Percentiles rank a stretch among this genome's conserved stretches.
These are phyloP conservation scores for Venturia asperata DNA, from an alignment of 2,329 filamentous ascomycete genomes.

Conservation along the genomic window DNA sequence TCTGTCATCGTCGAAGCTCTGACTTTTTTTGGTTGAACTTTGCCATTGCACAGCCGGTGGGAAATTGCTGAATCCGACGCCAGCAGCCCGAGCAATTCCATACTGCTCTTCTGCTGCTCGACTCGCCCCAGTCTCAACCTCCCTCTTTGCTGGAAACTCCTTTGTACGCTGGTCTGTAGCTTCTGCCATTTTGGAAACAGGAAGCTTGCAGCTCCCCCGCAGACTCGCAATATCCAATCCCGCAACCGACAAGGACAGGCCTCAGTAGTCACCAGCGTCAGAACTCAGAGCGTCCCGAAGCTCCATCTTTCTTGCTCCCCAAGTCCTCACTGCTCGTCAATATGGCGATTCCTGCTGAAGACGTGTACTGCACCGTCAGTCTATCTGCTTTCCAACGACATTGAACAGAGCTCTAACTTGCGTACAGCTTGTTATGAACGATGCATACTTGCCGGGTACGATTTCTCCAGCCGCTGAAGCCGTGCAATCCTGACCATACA, in stretches of 20 bases:
- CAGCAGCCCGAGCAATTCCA: not conserved
- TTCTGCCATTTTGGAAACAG: not conserved
- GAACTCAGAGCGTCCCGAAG: not conserved
- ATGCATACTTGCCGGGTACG: conserved; percentile 85
- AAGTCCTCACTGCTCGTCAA: not conserved
- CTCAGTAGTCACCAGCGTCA: not conserved
- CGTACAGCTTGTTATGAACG: conserved; percentile 70
- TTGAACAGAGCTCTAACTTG: conserved; percentile 18
- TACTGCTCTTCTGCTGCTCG: not conserved
- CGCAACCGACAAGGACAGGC: not conserved
- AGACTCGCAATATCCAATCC: not conserved
- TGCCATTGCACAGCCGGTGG: not conserved
- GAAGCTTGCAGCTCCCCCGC: conserved; percentile 2
- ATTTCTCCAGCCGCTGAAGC: conserved; percentile 19
- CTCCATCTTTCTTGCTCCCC: not conserved
- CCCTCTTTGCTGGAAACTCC: not conserved
- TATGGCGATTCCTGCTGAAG: conserved; percentile 36
- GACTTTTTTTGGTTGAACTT: not conserved
- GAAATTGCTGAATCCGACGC: not conserved
- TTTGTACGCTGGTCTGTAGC: not conserved
- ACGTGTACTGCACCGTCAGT: conserved; percentile 60
- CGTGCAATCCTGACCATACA: conserved; percentile 20
- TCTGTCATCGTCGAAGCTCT: not conserved
- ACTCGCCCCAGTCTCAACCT: not conserved
- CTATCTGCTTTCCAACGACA: conserved; percentile 20